These are phyloP conservation scores for Aureobasidium leucospermi DNA, from an alignment of 2,329 filamentous ascomycete species.

Conservation along the genomic window DNA sequence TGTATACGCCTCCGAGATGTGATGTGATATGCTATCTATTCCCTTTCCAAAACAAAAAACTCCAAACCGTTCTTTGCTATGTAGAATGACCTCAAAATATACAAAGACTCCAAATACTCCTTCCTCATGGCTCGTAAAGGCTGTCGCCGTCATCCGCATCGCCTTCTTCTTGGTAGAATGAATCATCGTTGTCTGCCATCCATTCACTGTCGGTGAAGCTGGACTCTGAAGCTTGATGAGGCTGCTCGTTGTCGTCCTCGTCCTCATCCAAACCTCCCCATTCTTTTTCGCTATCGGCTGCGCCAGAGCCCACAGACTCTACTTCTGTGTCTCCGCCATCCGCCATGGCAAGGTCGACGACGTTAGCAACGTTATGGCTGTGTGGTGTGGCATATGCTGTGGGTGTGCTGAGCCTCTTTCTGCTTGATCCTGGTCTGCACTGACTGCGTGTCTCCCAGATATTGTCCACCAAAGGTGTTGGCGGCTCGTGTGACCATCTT, in stretches of 20 bases:
- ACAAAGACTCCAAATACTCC: background rate
- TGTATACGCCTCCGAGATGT: background rate
- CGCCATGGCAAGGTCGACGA: constrained; percentile 25
- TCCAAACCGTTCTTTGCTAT: background rate
- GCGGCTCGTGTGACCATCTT: constrained; percentile 15
- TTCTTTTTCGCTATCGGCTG: constrained; percentile 1
- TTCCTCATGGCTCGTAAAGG: constrained; percentile 7
- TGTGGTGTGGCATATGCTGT: constrained; percentile 68
- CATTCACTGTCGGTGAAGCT: background rate
- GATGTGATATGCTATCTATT: background rate
- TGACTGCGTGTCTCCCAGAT: constrained; percentile 5
- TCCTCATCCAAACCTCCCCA: constrained; percentile 7
- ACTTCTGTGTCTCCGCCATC: constrained; percentile 28
- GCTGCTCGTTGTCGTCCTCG: background rate
- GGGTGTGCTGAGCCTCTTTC: constrained; percentile 45
- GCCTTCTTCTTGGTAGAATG: background rate
- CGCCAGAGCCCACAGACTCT: constrained; percentile 18
- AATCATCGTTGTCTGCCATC: background rate
- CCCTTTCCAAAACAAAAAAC: background rate
- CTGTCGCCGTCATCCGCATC: background rate
- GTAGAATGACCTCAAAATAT: background rate
- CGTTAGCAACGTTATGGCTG: constrained; percentile 38
- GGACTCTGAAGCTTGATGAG: background rate
- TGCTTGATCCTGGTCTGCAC: constrained; percentile 19
- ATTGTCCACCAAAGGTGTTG: constrained; percentile 12